Evolutionary conservation across 2,329 filamentous ascomycete species (phyloP).

Genomic region (Periconia sp.): DNA sequence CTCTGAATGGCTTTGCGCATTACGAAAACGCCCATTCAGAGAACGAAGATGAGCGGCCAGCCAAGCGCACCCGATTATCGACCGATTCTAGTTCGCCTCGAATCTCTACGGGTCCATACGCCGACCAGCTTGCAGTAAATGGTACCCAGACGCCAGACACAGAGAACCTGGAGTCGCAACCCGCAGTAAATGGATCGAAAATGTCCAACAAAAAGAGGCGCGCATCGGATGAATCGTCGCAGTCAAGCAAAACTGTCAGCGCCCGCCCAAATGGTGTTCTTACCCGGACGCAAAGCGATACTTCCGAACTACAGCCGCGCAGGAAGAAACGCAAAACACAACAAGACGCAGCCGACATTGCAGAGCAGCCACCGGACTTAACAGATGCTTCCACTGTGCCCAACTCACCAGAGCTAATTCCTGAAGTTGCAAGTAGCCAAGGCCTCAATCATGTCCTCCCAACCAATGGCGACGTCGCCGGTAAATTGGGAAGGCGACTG

Average conservation of each 20-base stretch:
- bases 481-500: constrained; percentile 44
- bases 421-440: constrained; percentile 38
- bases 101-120: constrained; percentile 34
- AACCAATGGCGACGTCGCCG: constrained; percentile 42
- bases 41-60: constrained; percentile 42
- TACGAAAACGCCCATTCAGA: constrained; percentile 34
- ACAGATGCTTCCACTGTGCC: constrained; percentile 44
- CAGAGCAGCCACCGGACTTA: constrained; percentile 42
- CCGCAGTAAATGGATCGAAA: constrained; percentile 25
- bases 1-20: constrained; percentile 41
- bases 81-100: constrained; percentile 46
- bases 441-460: constrained; percentile 42
- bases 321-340: constrained; percentile 43
- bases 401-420: constrained; percentile 43
- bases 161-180: constrained; percentile 23
- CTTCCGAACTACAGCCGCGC: constrained; percentile 42
- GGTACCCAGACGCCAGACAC: constrained; percentile 32
- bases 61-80: constrained; percentile 46
- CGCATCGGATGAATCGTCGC: constrained; percentile 39
- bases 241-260: constrained; percentile 37
- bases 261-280: constrained; percentile 40
- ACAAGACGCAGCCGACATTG: constrained; percentile 30
- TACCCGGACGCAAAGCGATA: constrained; percentile 42
- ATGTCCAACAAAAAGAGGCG: constrained; percentile 38
- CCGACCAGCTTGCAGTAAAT: constrained; percentile 37